Percentiles rank a stretch among this genome's conserved stretches.
phyloP scores from a whole-genome alignment of 2,329 filamentous ascomycete species.

The Fusarium austroafricanum region DNA sequence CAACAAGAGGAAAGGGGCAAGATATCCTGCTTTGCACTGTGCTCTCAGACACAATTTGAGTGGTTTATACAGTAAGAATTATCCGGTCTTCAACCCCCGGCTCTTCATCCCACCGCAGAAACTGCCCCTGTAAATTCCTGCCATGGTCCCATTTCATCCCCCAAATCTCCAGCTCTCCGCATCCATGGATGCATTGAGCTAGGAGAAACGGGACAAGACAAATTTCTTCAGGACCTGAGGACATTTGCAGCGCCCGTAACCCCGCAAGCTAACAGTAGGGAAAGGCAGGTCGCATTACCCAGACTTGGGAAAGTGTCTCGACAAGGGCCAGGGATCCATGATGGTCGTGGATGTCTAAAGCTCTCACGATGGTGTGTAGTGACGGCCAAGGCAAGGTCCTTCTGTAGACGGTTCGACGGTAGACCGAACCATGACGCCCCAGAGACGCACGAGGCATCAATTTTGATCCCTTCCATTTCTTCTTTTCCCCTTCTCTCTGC shows the following conservation, averaged over 20 bases:
- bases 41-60: accelerated
- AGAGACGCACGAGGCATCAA: slow-evolving; percentile 39
- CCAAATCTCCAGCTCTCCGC: slow-evolving; percentile 16
- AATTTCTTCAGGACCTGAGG: slow-evolving; percentile 9
- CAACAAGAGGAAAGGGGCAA: background rate
- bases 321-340: slow-evolving; percentile 43
- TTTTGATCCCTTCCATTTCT: slow-evolving; percentile 34
- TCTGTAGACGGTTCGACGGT: slow-evolving; percentile 33
- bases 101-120: slow-evolving; percentile 4
- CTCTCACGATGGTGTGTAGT: slow-evolving; percentile 48
- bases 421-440: slow-evolving; percentile 48
- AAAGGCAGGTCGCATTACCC: slow-evolving; percentile 21
- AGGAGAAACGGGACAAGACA: background rate
- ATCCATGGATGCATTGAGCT: background rate
- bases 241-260: slow-evolving; percentile 35
- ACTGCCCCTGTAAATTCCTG: slow-evolving; percentile 22
- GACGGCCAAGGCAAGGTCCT: slow-evolving; percentile 21
- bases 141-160: slow-evolving; percentile 24
- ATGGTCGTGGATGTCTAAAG: slow-evolving; percentile 39
- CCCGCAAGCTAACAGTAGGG: slow-evolving; percentile 42
- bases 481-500: slow-evolving; percentile 39
- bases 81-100: slow-evolving; percentile 2
- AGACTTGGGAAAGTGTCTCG: slow-evolving; percentile 38
- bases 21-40: slow-evolving; percentile 5
- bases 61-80: background rate